Conservation (phyloP, 768 basidiomycete genomes). For the Auriculariales sp. region DNA sequence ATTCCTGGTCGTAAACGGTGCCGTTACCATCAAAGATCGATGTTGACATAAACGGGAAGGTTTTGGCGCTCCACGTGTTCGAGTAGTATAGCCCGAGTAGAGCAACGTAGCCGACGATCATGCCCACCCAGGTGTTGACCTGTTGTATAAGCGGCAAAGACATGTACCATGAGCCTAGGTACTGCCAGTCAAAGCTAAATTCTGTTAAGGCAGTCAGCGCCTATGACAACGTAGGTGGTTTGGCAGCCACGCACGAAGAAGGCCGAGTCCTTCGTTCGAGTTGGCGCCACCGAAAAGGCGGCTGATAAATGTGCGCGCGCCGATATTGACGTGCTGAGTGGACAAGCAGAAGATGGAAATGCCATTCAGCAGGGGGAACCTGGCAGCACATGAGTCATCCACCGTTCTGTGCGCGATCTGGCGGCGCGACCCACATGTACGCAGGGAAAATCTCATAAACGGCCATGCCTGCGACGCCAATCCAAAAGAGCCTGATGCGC, state of each 20-base stretch:
- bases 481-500: constrained; percentile 13
- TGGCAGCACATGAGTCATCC: not conserved
- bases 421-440: constrained; percentile 10
- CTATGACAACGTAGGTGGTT: not conserved
- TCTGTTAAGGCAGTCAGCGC: not conserved
- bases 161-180: constrained; percentile 40
- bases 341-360: constrained; percentile 20
- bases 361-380: constrained; percentile 14
- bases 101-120: constrained; percentile 33
- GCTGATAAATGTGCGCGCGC: constrained; percentile 31
- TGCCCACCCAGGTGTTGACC: constrained; percentile 42
- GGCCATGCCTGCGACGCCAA: constrained; percentile 8
- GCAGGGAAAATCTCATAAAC: constrained; percentile 11
- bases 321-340: constrained; percentile 39
- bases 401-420: not conserved
- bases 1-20: constrained; percentile 35
- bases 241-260: constrained; percentile 21
- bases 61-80: constrained; percentile 43
- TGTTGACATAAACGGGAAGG: constrained; percentile 46
- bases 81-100: constrained; percentile 46
- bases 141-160: constrained; percentile 41
- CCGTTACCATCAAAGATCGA: constrained; percentile 42
- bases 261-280: constrained; percentile 53
- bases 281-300: constrained; percentile 52
- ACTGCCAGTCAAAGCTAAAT: constrained; percentile 57